Evolutionary conservation across 1,284 basidiomycete species (phyloP).

Genomic region (Cerrena zonata): DNA sequence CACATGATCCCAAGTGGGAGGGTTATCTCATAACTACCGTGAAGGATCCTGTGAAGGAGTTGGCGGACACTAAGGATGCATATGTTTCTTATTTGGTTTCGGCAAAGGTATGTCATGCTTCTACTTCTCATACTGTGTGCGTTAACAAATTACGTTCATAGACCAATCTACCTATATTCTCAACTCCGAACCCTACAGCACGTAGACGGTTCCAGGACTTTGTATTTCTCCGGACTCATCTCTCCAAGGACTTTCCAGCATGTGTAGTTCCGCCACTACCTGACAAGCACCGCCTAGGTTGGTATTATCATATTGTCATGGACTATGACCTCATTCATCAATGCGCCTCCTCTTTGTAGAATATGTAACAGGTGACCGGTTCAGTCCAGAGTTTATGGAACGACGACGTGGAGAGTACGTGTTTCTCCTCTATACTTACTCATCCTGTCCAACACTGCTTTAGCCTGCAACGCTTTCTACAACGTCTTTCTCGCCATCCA

Average conservation of each 20-base stretch:
- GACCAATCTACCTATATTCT: slow-evolving; percentile 81
- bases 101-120: slow-evolving; percentile 63
- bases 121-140: background rate
- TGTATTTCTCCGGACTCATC: slow-evolving; percentile 85
- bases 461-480: slow-evolving; percentile 89
- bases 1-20: slow-evolving; percentile 82
- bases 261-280: slow-evolving; percentile 94
- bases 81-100: slow-evolving; percentile 92
- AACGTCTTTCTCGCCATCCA: slow-evolving; percentile 87
- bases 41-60: slow-evolving; percentile 89
- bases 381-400: slow-evolving; percentile 95
- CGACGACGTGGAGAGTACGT: slow-evolving; percentile 82
- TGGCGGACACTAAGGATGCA: slow-evolving; percentile 92
- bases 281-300: slow-evolving; percentile 92
- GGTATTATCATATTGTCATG: slow-evolving; percentile 24
- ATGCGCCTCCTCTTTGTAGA: slow-evolving; percentile 55
- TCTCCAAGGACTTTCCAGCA: slow-evolving; percentile 89
- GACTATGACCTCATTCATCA: too few species aligned
- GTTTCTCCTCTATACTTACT: slow-evolving; percentile 6
- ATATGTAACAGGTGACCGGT: slow-evolving; percentile 95
- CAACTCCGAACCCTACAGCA: slow-evolving; percentile 63
- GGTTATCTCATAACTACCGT: slow-evolving; percentile 83
- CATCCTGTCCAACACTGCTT: slow-evolving; percentile 6
- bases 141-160: slow-evolving; percentile 29
- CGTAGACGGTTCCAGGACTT: slow-evolving; percentile 96